Evolutionary conservation across 1,139 yeast genomes (phyloP).

Genomic region (Geotrichum histeridarum): DNA sequence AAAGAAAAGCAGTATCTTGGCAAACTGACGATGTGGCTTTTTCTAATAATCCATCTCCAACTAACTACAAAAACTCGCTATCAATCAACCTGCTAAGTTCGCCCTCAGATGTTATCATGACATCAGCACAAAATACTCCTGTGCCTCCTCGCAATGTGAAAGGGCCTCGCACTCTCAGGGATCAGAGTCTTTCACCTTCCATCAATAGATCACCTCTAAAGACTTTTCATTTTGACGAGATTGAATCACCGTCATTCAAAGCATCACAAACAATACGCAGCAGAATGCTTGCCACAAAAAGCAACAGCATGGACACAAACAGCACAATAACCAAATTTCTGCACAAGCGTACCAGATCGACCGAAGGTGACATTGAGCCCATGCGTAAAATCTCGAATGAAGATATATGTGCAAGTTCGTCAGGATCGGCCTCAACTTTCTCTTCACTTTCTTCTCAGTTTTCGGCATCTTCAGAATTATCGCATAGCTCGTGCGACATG

Average conservation of each 20-base stretch:
- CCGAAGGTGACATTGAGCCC: background rate
- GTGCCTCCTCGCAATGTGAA: conserved; percentile 11
- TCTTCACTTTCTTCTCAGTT: conserved; percentile 16
- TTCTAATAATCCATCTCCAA: conserved; percentile 1
- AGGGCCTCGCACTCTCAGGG: conserved; percentile 18
- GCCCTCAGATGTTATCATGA: conserved; percentile 11
- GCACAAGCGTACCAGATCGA: background rate
- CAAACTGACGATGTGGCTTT: background rate
- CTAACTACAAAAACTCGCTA: background rate
- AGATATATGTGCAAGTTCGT: conserved; percentile 10
- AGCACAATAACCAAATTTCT: background rate
- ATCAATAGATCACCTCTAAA: conserved; percentile 6
- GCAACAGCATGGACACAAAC: conserved; percentile 1
- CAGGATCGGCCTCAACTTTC: conserved; percentile 15
- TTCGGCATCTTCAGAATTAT: conserved; percentile 10
- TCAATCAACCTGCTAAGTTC: conserved; percentile 1
- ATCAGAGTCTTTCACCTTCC: conserved; percentile 8
- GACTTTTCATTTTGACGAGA: conserved; percentile 8
- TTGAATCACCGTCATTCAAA: conserved; percentile 8
- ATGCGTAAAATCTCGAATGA: conserved; percentile 4
- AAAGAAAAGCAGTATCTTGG: conserved; percentile 5
- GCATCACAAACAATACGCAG: background rate
- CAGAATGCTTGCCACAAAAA: conserved; percentile 2
- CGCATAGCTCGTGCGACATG: conserved; percentile 1
- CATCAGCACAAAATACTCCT: conserved; percentile 10